Percentiles rank a stretch among this genome's conserved stretches.
Conservation (phyloP, 192 early-diverging fungal genomes). For the Gamsiella multidivaricata region DNA sequence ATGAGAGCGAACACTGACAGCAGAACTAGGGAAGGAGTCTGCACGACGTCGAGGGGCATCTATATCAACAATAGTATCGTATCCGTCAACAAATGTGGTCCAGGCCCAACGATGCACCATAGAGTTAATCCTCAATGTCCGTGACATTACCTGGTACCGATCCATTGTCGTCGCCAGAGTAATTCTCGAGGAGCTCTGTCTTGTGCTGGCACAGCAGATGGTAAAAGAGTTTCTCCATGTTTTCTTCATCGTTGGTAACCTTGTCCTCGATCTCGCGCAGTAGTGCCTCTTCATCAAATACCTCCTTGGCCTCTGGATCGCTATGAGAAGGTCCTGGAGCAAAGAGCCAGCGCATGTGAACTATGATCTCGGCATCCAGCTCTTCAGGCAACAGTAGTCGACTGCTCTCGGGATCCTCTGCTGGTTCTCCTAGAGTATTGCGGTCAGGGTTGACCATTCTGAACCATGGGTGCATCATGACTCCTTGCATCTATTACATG, state of each 20-base stretch:
- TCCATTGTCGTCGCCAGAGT: slow-evolving; percentile 24
- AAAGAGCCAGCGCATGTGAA: slow-evolving; percentile 52
- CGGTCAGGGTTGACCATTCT: slow-evolving; percentile 55
- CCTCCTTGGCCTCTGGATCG: slow-evolving; percentile 39
- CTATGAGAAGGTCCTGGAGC: slow-evolving; percentile 50
- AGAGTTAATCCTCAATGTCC: no score
- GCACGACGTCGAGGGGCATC: slow-evolving; percentile 48
- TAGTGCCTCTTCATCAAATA: slow-evolving; percentile 45
- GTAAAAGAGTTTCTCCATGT: slow-evolving; percentile 51
- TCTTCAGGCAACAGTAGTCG: slow-evolving; percentile 27
- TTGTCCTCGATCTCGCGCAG: slow-evolving; percentile 48
- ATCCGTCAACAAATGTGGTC: no score
- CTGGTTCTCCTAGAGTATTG: slow-evolving; percentile 45
- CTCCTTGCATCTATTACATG: slow-evolving; percentile 63
- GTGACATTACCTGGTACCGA: slow-evolving; percentile 37
- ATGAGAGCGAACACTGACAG: slow-evolving; percentile 22
- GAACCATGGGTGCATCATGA: slow-evolving; percentile 67
- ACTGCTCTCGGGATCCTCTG: slow-evolving; percentile 43
- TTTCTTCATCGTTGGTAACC: slow-evolving; percentile 41
- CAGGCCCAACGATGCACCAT: no score
- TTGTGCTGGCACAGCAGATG: slow-evolving; percentile 52
- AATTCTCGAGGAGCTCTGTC: slow-evolving; percentile 48
- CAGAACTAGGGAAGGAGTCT: slow-evolving; percentile 48
- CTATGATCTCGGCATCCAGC: slow-evolving; percentile 46
- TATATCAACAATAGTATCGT: background rate